phyloP scores from a whole-genome alignment of 1,284 basidiomycete species.

The Moesziomyces globuligerus region DNA sequence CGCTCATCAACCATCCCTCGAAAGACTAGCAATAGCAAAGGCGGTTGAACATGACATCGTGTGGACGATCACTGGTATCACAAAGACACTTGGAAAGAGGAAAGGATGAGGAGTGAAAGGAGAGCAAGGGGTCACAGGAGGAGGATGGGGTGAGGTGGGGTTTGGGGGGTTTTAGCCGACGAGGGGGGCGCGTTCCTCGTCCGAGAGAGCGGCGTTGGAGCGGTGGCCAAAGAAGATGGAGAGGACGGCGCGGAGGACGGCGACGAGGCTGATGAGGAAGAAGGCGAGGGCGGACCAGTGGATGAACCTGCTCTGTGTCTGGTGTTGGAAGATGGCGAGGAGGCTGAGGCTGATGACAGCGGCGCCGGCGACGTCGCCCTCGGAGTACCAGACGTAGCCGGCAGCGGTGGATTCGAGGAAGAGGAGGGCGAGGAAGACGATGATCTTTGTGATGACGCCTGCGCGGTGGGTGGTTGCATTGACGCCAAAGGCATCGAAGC shows the following conservation, averaged over 20 bases:
- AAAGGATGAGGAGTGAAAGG: neutral
- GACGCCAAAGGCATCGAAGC: conserved; percentile 89
- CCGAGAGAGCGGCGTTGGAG: conserved; percentile 71
- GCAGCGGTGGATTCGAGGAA: conserved; percentile 93
- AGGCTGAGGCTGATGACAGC: conserved; percentile 85
- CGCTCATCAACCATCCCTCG: conserved; percentile 35
- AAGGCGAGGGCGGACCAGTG: conserved; percentile 89
- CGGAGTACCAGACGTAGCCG: conserved; percentile 82
- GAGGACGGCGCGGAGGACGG: conserved; percentile 80
- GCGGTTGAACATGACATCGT: no score
- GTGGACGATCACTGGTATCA: no score
- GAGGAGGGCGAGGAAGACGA: conserved; percentile 90
- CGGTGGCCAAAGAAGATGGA: conserved; percentile 70
- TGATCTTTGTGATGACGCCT: conserved; percentile 89
- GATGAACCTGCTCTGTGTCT: conserved; percentile 74
- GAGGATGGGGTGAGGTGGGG: no score
- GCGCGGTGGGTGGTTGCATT: conserved; percentile 76
- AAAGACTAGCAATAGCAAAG: conserved; percentile 12
- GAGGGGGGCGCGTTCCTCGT: conserved; percentile 87
- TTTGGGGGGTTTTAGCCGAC: no score
- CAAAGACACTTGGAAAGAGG: neutral
- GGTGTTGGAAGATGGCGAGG: conserved; percentile 69
- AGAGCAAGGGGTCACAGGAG: neutral
- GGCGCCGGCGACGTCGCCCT: conserved; percentile 89
- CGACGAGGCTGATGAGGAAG: conserved; percentile 83